Conservation (phyloP, 108 stramenopile genomes). For the Pseudonitzschia pungens region DNA sequence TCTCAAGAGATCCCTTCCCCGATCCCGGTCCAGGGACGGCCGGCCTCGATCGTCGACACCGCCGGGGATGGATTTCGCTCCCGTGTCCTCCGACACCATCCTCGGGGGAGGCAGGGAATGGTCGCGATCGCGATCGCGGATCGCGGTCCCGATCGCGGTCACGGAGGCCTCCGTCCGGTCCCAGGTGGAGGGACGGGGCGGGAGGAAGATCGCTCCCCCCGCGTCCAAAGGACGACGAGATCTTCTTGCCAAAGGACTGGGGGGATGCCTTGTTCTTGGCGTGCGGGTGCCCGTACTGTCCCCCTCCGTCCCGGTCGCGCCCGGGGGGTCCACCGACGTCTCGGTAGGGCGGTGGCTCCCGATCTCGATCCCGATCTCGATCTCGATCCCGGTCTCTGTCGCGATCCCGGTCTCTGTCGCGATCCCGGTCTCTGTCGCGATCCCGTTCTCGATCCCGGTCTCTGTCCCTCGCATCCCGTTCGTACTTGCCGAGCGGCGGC, state of each 20-base stretch:
- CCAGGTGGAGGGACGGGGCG: neutral
- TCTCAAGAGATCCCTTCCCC: neutral
- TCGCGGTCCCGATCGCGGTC: neutral
- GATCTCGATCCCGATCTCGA: neutral
- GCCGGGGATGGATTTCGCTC: neutral
- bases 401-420: neutral
- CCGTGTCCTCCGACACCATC: neutral
- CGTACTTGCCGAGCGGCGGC: too few species aligned
- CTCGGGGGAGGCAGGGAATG: neutral
- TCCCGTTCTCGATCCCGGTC: neutral
- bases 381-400: neutral
- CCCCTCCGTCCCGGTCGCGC: neutral
- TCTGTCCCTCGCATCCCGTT: too few species aligned
- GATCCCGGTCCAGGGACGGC: neutral
- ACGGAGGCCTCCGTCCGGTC: neutral
- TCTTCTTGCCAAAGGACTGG: neutral
- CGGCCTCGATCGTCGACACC: neutral
- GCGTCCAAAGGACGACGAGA: slow-evolving; percentile 14
- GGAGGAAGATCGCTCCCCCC: neutral
- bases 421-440: too few species aligned
- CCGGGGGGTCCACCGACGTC: neutral
- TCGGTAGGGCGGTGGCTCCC: neutral
- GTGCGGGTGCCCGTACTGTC: neutral
- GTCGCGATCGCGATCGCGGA: neutral
- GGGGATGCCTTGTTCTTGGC: neutral